A percentile compares a stretch with the other conserved stretches of the same genome.
phyloP scores from a whole-genome alignment of 352 stramenopile species.

The Phytophthora kernoviae region DNA sequence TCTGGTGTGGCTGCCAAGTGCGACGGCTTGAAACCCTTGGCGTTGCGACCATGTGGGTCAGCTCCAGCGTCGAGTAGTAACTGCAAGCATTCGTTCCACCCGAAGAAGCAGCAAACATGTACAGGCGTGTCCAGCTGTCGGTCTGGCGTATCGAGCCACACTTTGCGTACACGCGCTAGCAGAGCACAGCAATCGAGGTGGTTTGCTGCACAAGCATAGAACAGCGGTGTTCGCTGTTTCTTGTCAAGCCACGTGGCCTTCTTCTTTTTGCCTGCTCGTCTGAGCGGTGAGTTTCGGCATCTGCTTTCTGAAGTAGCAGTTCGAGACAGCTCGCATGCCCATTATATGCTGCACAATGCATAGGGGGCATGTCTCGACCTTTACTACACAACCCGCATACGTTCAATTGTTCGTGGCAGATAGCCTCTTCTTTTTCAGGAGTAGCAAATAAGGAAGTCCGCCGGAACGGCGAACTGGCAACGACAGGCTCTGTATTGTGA shows the following conservation, averaged over 20 bases:
- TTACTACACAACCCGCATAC: constrained; percentile 45
- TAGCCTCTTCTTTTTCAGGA: constrained; percentile 18
- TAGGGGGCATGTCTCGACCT: constrained; percentile 58
- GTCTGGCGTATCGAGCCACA: constrained; percentile 61
- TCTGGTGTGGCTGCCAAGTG: constrained; percentile 62
- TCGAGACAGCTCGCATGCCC: constrained; percentile 50
- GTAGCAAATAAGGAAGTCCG: constrained; percentile 9
- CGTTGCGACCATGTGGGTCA: constrained; percentile 67
- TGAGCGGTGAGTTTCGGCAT: neutral
- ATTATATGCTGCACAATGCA: constrained; percentile 62
- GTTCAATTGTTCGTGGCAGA: constrained; percentile 1
- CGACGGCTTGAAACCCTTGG: constrained; percentile 70
- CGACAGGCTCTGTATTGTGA: constrained; percentile 9
- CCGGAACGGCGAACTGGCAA: constrained; percentile 5
- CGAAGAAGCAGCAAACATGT: constrained; percentile 78
- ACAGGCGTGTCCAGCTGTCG: constrained; percentile 67
- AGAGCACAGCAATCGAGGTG: constrained; percentile 50
- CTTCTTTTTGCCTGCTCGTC: constrained; percentile 14
- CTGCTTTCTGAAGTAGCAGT: constrained; percentile 29
- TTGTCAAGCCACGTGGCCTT: constrained; percentile 46
- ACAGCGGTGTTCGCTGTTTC: constrained; percentile 68
- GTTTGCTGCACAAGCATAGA: constrained; percentile 67
- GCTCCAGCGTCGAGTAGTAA: constrained; percentile 52
- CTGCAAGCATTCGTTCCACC: constrained; percentile 55
- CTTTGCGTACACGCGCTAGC: constrained; percentile 34